These are phyloP conservation scores for Myriosclerotinia curreyana DNA, from an alignment of 2,329 filamentous ascomycete species.

Conservation along the genomic window DNA sequence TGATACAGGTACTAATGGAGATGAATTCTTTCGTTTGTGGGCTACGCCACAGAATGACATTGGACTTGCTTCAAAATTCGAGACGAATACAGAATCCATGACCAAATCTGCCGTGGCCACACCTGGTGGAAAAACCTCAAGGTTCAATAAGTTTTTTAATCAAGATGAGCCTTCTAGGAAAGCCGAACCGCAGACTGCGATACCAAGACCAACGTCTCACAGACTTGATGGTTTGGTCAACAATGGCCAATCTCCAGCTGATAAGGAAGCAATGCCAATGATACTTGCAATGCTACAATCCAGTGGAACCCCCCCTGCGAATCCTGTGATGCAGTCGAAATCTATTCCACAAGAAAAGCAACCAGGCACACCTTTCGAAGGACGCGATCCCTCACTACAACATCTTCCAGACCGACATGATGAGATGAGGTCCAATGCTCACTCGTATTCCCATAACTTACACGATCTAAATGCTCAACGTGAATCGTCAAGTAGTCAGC, in stretches of 20 bases:
- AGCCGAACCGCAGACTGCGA: conserved; percentile 49
- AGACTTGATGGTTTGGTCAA: conserved; percentile 27
- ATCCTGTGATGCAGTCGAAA: conserved; percentile 37
- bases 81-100: conserved; percentile 46
- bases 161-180: conserved; percentile 50
- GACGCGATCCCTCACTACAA: conserved; percentile 45
- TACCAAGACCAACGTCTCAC: conserved; percentile 37
- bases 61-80: conserved; percentile 40
- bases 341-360: conserved; percentile 46
- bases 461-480: conserved; percentile 54
- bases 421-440: conserved; percentile 30
- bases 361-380: conserved; percentile 46
- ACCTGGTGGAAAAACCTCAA: conserved; percentile 62
- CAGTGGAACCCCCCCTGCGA: conserved; percentile 44
- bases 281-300: conserved; percentile 77
- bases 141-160: conserved; percentile 80
- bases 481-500: conserved; percentile 40
- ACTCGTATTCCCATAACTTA: conserved; percentile 41
- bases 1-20: conserved; percentile 59
- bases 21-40: conserved; percentile 71
- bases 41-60: conserved; percentile 49
- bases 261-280: conserved; percentile 82
- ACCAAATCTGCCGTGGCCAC: conserved; percentile 49
- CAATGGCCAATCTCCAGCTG: conserved; percentile 47
- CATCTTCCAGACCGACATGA: conserved; percentile 38